Conservation (phyloP, 2,329 filamentous ascomycete species). For the Zymoseptoria pseudotritici region DNA sequence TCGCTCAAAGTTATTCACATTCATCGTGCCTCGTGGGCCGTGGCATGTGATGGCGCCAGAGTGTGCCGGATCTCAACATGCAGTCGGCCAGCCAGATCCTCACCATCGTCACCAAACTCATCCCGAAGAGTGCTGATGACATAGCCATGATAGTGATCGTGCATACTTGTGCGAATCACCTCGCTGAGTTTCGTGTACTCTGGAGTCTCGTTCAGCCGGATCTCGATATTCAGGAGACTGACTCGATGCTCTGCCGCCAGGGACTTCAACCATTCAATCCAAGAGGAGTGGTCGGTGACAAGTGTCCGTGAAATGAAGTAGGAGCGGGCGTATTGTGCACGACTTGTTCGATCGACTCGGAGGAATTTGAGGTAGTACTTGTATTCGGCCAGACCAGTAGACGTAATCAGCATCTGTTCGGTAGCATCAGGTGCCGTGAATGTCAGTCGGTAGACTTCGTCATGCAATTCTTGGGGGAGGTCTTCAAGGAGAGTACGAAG, state of each 20-base stretch:
- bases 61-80: neutral
- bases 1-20: neutral
- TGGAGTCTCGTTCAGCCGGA: neutral
- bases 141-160: neutral
- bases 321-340: neutral
- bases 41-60: neutral
- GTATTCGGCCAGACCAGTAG: neutral
- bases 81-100: neutral
- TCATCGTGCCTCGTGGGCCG: neutral
- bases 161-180: neutral
- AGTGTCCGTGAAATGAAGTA: neutral
- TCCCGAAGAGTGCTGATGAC: neutral
- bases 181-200: neutral
- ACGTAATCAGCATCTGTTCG: neutral
- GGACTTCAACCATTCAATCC: neutral
- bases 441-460: constrained; percentile 1
- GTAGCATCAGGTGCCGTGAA: neutral
- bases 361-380: neutral
- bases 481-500: neutral
- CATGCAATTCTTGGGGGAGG: neutral
- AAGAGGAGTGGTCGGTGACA: neutral
- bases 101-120: neutral
- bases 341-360: neutral
- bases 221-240: neutral
- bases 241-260: neutral